phyloP scores from a whole-genome alignment of 2,329 filamentous ascomycete species.

The Exophiala mesophila region DNA sequence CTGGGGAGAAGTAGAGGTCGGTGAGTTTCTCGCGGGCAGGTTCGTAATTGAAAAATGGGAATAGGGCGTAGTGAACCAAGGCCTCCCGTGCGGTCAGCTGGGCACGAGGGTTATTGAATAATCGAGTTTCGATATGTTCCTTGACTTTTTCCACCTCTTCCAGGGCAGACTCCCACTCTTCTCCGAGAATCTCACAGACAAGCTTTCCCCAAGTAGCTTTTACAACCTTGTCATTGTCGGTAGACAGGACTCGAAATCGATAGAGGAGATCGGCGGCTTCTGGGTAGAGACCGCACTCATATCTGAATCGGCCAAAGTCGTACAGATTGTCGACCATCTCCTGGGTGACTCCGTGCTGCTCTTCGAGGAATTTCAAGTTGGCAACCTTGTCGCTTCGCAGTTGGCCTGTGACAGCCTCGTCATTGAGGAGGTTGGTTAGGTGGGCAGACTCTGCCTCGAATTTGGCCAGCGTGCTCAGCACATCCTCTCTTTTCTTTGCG shows the following conservation, averaged over 20 bases:
- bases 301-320: slow-evolving; percentile 95
- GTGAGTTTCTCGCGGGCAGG: slow-evolving; percentile 82
- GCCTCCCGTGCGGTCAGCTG: slow-evolving; percentile 96
- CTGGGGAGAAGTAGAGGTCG: slow-evolving; percentile 93
- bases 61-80: slow-evolving; percentile 97
- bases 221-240: slow-evolving; percentile 95
- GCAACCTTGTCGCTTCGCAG: slow-evolving; percentile 95
- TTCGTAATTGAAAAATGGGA: slow-evolving; percentile 98
- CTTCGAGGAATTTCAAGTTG: slow-evolving; percentile 97
- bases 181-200: slow-evolving; percentile 88
- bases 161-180: slow-evolving; percentile 90
- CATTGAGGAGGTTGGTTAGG: slow-evolving; percentile 78
- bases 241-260: slow-evolving; percentile 95
- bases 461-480: slow-evolving; percentile 74
- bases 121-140: slow-evolving; percentile 85
- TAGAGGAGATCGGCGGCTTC: slow-evolving; percentile 90
- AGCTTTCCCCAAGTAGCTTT: slow-evolving; percentile 97
- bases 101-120: slow-evolving; percentile 92
- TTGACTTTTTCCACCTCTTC: slow-evolving; percentile 87
- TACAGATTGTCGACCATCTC: slow-evolving; percentile 96
- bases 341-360: slow-evolving; percentile 87
- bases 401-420: slow-evolving; percentile 85
- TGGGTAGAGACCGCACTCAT: slow-evolving; percentile 91
- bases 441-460: slow-evolving; percentile 83
- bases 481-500: slow-evolving; percentile 80